A percentile compares a stretch with the other conserved stretches of the same genome.
These are phyloP conservation scores for Raphanus sativus DNA, from an alignment of 345 rosid species.

Conservation along the genomic window DNA sequence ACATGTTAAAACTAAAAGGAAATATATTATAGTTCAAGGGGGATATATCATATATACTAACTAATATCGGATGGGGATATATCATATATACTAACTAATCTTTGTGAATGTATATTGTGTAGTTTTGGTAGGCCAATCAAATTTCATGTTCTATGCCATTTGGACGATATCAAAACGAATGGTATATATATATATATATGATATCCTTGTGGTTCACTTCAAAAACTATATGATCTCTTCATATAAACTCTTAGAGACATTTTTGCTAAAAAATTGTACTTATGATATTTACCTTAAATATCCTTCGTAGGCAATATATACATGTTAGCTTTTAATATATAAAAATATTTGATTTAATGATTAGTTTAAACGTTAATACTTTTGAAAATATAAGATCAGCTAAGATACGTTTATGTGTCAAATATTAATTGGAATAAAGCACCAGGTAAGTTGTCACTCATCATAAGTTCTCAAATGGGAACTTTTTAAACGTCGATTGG, in stretches of 20 bases:
- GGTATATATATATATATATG: background rate
- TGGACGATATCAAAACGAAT: background rate
- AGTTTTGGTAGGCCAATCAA: background rate
- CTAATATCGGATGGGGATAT: background rate
- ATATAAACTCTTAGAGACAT: background rate
- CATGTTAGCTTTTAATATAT: background rate
- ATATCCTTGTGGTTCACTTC: conserved; percentile 3
- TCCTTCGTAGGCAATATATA: background rate
- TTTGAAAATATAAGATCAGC: background rate
- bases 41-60: background rate
- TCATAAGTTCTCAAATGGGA: conserved; percentile 33
- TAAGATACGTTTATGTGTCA: background rate
- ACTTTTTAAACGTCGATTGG: conserved; percentile 20
- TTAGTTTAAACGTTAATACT: conserved; percentile 3
- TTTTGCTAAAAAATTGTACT: background rate
- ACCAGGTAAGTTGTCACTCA: conserved; percentile 35
- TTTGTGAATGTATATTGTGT: background rate
- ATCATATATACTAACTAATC: background rate
- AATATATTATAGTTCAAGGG: too few relatives aligned
- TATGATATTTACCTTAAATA: background rate
- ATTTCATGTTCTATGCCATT: background rate
- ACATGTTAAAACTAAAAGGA: too few relatives aligned
- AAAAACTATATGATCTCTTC: background rate
- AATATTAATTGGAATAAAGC: conserved; percentile 22
- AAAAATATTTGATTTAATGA: background rate